Evolutionary conservation across 176 grass and related monocot species (phyloP), one percentile per base, ranked within the genome.

Genomic region (Bromus sterilis): DNA sequence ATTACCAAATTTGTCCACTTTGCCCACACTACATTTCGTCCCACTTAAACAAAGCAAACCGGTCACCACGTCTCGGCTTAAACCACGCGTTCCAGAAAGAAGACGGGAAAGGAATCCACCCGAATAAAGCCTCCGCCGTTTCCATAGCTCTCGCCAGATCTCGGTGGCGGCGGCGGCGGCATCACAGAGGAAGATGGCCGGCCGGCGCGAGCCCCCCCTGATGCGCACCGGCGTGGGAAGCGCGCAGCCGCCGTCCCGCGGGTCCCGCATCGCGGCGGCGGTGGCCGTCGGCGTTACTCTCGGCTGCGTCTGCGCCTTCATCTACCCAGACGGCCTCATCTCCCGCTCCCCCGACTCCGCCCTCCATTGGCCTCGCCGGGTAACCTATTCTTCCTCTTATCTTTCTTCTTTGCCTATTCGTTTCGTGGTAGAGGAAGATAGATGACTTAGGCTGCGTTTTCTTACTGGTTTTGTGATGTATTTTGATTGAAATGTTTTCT

Each of bases 271-370:
- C 91, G 89, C 89, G 55, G 83, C 84, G 4, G 96, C 93, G 35
- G 87, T 95, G 12, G 85, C 70, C 62, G 56, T 99, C 18, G 96
- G 96, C 55, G 69, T 99, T 84, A 31, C 92, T 40, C 75, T 99
- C 60, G 93, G 93, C 20, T 93, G 93, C 80, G 42, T 95, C 35
- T 93, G 85, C 76, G 96, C 93, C 8, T 99, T 93, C 65, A 69
- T 99, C 89, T 95, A 93, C 79, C 96, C 96, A 33, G 91, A 93
- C 26, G 96, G 96, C n/a, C 78, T 99, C 82, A 53, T 99, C 81
- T 66, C 85, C 57, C 75, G 61, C 36, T 89, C 83, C 34, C 46
- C 88, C 29, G 61, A 85, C 33, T 56, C 84, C 24, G 39, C 66
- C 30, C 63, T 87, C 49, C 71, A 82, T 39, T 84, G 87, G 64